These are phyloP conservation scores for Dorcoceras hygrometricum DNA, from an alignment of 257 asterid species.

Conservation along the genomic window DNA sequence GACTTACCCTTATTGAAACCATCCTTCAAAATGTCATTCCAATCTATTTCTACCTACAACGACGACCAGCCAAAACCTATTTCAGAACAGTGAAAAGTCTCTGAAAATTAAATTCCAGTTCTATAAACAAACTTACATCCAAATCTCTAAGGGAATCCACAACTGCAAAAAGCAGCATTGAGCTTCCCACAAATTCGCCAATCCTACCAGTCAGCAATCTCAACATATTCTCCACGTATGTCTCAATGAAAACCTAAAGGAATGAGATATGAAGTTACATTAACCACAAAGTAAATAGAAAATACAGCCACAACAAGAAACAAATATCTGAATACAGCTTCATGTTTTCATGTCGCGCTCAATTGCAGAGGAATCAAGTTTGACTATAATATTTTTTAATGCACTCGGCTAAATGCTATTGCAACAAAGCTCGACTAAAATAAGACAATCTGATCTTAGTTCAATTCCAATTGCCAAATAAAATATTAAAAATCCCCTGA, in stretches of 20 bases:
- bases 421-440: not conserved
- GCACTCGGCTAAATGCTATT: not conserved
- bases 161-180: slow-evolving; percentile 58
- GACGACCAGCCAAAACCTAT: slow-evolving; percentile 12
- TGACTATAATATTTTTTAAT: not conserved
- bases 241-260: slow-evolving; percentile 42
- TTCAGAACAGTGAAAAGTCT: slow-evolving; percentile 16
- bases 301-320: not conserved
- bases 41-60: slow-evolving; percentile 66
- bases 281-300: not conserved
- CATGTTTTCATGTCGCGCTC: not conserved
- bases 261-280: slow-evolving; percentile 13
- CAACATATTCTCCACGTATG: slow-evolving; percentile 83
- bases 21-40: slow-evolving; percentile 78
- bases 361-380: not conserved
- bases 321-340: slow-evolving; percentile 11
- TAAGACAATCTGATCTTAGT: not conserved
- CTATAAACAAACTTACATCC: slow-evolving; percentile 63
- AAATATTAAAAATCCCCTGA: not conserved
- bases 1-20: slow-evolving; percentile 77
- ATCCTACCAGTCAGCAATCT: slow-evolving; percentile 66
- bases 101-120: slow-evolving; percentile 4
- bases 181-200: slow-evolving; percentile 65
- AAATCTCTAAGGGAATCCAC: slow-evolving; percentile 69
- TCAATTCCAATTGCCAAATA: not conserved